These are phyloP conservation scores for Acacia pycnantha DNA, from an alignment of 331 rosid genomes.

Conservation along the genomic window DNA sequence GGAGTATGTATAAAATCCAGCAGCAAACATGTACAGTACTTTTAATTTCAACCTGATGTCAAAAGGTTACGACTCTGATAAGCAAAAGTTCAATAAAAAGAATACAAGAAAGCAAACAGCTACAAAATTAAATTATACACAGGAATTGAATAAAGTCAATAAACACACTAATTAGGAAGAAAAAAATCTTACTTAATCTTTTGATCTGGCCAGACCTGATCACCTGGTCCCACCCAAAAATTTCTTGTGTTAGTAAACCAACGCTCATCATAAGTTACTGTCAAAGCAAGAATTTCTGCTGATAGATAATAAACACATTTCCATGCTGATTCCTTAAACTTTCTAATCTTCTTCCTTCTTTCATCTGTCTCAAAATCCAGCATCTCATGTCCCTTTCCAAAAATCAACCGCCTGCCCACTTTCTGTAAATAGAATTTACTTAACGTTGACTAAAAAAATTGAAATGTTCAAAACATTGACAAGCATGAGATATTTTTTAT, in stretches of 20 bases:
- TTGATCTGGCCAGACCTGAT: too few species aligned
- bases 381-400: constrained; percentile 59
- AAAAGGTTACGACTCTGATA: constrained; percentile 20
- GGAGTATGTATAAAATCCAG: constrained; percentile 94
- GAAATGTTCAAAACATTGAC: constrained; percentile 1
- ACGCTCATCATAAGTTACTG: too few species aligned
- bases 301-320: constrained; percentile 88
- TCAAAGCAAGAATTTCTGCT: constrained; percentile 74
- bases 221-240: too few species aligned
- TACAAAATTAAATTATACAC: too few species aligned
- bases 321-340: constrained; percentile 98
- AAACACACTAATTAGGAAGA: not conserved
- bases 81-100: constrained; percentile 13
- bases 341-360: constrained; percentile 71
- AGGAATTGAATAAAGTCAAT: too few species aligned
- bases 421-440: constrained; percentile 49
- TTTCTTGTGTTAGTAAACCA: too few species aligned
- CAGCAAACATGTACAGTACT: constrained; percentile 78
- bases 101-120: too few species aligned
- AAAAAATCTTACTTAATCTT: not conserved
- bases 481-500: not conserved
- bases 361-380: constrained; percentile 51
- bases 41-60: constrained; percentile 86
- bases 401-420: constrained; percentile 64
- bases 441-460: constrained; percentile 26